Conservation (phyloP, 805 yeast species). For the Wickerhamomyces sydowiorum region DNA sequence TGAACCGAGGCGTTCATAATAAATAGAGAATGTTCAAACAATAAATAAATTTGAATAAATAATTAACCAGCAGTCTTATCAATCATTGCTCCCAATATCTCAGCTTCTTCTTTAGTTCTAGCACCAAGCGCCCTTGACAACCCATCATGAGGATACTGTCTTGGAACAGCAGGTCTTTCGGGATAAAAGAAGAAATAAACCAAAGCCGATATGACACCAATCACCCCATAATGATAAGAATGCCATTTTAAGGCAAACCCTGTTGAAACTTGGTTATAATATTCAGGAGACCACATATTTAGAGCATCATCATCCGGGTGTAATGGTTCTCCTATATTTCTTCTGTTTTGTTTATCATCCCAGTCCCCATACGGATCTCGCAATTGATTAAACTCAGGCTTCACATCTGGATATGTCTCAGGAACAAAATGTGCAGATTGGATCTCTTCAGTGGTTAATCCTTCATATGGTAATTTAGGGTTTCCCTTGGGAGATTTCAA, state of each 20-base stretch:
- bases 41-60: background rate
- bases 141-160: slow-evolving; percentile 72
- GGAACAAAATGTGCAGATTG: background rate
- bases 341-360: slow-evolving; percentile 77
- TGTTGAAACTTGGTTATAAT: slow-evolving; percentile 55
- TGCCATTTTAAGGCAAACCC: slow-evolving; percentile 55
- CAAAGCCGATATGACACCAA: slow-evolving; percentile 35
- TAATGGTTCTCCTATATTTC: slow-evolving; percentile 70
- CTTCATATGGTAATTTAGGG: background rate
- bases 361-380: slow-evolving; percentile 68
- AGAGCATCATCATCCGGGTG: slow-evolving; percentile 66
- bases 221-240: slow-evolving; percentile 46
- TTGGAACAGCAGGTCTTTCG: slow-evolving; percentile 68
- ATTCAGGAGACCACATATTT: slow-evolving; percentile 86
- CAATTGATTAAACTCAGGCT: slow-evolving; percentile 52
- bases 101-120: slow-evolving; percentile 35
- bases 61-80: slow-evolving; percentile 24
- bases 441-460: background rate
- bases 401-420: slow-evolving; percentile 58
- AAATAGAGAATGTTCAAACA: background rate
- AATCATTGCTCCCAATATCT: slow-evolving; percentile 34
- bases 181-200: slow-evolving; percentile 50
- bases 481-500: background rate
- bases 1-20: too few species aligned
- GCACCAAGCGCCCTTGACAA: slow-evolving; percentile 73